Evolutionary conservation across 352 stramenopile species (phyloP), one percentile per base, ranked within the genome.

Genomic region (Phytophthora idaei): DNA sequence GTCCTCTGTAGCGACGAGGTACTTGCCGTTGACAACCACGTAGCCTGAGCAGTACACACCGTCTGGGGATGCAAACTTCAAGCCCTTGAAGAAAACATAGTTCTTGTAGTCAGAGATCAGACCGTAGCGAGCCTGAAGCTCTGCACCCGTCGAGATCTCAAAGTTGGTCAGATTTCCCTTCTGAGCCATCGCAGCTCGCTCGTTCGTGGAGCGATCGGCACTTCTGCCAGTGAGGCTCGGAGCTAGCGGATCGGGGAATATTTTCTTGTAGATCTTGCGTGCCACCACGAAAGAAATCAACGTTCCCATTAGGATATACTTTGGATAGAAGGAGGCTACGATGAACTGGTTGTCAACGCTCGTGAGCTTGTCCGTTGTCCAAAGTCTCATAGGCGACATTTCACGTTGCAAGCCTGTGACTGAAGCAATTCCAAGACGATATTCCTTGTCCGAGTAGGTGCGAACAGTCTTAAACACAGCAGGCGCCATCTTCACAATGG

Each of bases 41-140:
- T 74, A 84, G 12, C 73, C 76, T 0, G 63, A 78, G 64, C 70
- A 76, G 54, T 77, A 85, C 25, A 82, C 76, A 25, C 74, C 77
- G n/a, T 81, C 75, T 1, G 72, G 63, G 1, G 68, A 78, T 10
- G 74, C 74, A 55, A 78, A 83, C 62, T 83, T 81, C 6, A 83
- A 55, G 5, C 77, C 77, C 37, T 82, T 80, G 42, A 81, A 79
- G 52, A 77, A 77, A 0, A 76, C 61, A 56, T 77, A 80, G 48
- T 83, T 80, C 48, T 78, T 73, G 52, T 78, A 86, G 17, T 78
- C 64, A 0, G 64, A 86, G 32, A 86, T 68, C 6, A 86, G 48
- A 6, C 78, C 78, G 21, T 76, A 70, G 36, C 71, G 64, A 46
- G 70, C 61, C 34, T 72, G 64, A 28, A 79, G 34, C 29, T 76